Base-by-base conservation (phyloP, 2,329 filamentous ascomycete species). In the Thielaviopsis punctulata region DNA sequence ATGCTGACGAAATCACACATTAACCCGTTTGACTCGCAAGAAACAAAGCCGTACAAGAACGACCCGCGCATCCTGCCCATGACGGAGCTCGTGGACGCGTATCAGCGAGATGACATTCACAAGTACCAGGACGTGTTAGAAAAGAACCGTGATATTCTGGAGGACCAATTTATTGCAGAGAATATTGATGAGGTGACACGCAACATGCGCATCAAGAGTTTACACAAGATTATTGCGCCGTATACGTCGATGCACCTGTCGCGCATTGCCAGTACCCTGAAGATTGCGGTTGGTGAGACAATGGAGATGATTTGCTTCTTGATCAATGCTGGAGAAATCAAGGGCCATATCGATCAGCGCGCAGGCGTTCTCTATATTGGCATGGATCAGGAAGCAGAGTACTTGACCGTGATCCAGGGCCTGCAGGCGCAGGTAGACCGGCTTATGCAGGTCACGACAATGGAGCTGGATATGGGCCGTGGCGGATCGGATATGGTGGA, bases 1-100 rank as follows among this genome's bases (percentile, higher is more conserved):
- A 96, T 98, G 92, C 73, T 98, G 54, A 95, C 95, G 86, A 89
- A 90, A 64, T 95, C 90, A 41, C 81, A 93, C 66, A 98, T 98
- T 76, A 96, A 96, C 65, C 92, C 92, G 0, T 96, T 98, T 65
- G 90, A 96, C 67, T 95, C 89, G 8, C 92, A 96, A 66, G 92
- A 98, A 70, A 96, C 90, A 18, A 96, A 96, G 69, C 92, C 92
- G 0, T 98, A 98, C 73, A 90, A 88, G 68, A 90, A 86, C 59
- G 90, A 98, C 64, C 85, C 88, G 5, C 85, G 90, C 54, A 95
- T 98, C 59, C 84, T 87, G 2, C 90, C 88, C 59, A 98, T 98
- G 90, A 96, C 89, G 1, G 86, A 95, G 60, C 76, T 98, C 1
- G 92, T 98, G 21, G 89, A 96, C 60, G 88, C 92, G 10, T 98